Evolutionary conservation across 352 stramenopile species (phyloP), one percentile per base, ranked within the genome.

Genomic region (Phytophthora pisi): DNA sequence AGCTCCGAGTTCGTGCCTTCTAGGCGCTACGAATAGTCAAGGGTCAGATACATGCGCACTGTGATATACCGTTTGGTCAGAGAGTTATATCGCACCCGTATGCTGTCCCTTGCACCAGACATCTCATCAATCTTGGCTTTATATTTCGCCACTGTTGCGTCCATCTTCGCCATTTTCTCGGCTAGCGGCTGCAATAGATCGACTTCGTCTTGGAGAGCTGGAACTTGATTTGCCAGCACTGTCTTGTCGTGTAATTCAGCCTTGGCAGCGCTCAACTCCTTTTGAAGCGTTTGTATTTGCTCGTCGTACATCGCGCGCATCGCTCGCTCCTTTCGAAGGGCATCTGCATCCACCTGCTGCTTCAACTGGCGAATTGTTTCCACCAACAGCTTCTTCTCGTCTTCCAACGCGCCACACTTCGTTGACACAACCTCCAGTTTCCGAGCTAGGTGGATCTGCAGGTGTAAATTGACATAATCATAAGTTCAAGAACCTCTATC

Each of bases 71-170:
- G 34, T 42, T 15, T 20, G 13, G 13, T 16, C 38, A 45, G 38
- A 5, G 1, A 45, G 4, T 8, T 18, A 6, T 18, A 45, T 45
- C 59, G 11, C 60, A 90, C 86, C 66, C 70, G 77, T 31, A 92
- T 57, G 34, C 66, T 81, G 23, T 90, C 81, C 36, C 89, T 89
- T 2, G 77, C 68, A 9, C 66, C 72, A 11, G 70, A 60, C 5
- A 95, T 53, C 10, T 87, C 76, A 36, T 95, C 86, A 23, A 95
- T 77, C 42, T 91, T 92, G 1, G 60, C 66, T 59, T 90, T 88
- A 68, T 92, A 95, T 61, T 89, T 95, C 4, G 68, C 65, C 10
- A 91, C 20, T 0, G 69, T 77, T 0, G 62, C 28, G 59, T 90
- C 83, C 34, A 79, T 64, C 51, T 89, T 92, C 4, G 55, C 52